These are phyloP conservation scores for Nothophaeocryptopus gaeumannii DNA, from an alignment of 2,329 filamentous ascomycete species.

Conservation along the genomic window DNA sequence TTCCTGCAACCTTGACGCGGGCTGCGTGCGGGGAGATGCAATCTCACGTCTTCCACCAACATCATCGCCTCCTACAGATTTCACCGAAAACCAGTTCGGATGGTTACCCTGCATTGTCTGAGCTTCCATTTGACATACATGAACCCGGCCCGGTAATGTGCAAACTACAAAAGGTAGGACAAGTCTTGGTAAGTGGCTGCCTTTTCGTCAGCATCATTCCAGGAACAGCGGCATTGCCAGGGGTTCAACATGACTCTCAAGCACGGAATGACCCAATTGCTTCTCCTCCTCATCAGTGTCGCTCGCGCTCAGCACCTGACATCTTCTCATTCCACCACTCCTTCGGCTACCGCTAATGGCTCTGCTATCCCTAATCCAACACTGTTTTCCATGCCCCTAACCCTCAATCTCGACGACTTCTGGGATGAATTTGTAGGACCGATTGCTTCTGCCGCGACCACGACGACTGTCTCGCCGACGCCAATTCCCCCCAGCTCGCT, in stretches of 20 bases:
- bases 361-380: slow-evolving; percentile 20
- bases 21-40: too few relatives aligned
- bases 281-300: slow-evolving; percentile 4
- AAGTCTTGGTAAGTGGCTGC: too few relatives aligned
- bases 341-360: slow-evolving; percentile 16
- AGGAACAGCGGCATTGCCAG: too few relatives aligned
- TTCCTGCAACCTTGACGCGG: neutral
- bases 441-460: slow-evolving; percentile 24
- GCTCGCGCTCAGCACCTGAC: slow-evolving; percentile 6
- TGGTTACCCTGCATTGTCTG: too few relatives aligned
- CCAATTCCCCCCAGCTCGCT: slow-evolving; percentile 34
- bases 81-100: too few relatives aligned
- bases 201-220: too few relatives aligned
- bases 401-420: slow-evolving; percentile 29
- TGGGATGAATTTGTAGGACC: slow-evolving; percentile 34
- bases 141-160: too few relatives aligned
- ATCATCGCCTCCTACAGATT: too few relatives aligned
- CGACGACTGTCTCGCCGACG: slow-evolving; percentile 31
- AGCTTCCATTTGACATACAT: too few relatives aligned
- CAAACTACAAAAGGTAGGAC: too few relatives aligned
- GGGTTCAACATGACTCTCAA: too few relatives aligned
- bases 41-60: too few relatives aligned
- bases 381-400: slow-evolving; percentile 19
- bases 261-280: neutral
- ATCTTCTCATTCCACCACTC: slow-evolving; percentile 13